Base-by-base conservation (phyloP, 441 rosid species). In the Melianthus villosus region DNA sequence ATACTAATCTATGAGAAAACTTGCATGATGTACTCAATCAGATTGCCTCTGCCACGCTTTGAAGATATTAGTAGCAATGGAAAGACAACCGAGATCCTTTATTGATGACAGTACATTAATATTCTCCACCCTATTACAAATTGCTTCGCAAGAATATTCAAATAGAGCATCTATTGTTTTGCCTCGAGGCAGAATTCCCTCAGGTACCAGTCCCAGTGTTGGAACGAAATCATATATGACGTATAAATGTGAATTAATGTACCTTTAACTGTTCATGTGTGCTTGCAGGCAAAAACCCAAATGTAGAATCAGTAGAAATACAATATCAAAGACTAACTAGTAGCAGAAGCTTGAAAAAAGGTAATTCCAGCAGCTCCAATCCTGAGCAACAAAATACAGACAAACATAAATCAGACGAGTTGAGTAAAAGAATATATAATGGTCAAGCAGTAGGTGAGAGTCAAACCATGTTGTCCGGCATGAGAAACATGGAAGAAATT, bases 11-110 rank as follows among this genome's bases (percentile, higher is more conserved):
- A 16, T 16, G 9, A 11, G 3, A 12, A 22, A 25, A 22, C 10
- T 18, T 30, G 50, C 64, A 58, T 57, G 28, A 25, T 41, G 20
- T 18, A 32, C 35, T 25, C 44, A 41, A 19, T 29, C 35, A 19
- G 50, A 58, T 19, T 47, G 32, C 26, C 35, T 52, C 11, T 46
- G 64, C 29, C 16, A 26, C 18, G 59, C 64, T 36, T 37, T 59
- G 43, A 47, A 52, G 41, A 42, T 32, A 33, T 31, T 58, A 7
- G 30, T 47, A 25, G 58, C 31, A 38, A 18, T 37, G 11, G 59
- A 59, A 45, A 52, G 38, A 27, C 53, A 42, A 28, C n/a, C n/a
- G n/a, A n/a, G n/a, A n/a, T 52, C 54, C 26, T 46, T 22, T 25
- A 18, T 48, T 17, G 40, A 42, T 42, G 46, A 44, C 13, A 44